These are phyloP conservation scores for Cornus suecica DNA, from an alignment of 148 eudicot species.

Conservation along the genomic window DNA sequence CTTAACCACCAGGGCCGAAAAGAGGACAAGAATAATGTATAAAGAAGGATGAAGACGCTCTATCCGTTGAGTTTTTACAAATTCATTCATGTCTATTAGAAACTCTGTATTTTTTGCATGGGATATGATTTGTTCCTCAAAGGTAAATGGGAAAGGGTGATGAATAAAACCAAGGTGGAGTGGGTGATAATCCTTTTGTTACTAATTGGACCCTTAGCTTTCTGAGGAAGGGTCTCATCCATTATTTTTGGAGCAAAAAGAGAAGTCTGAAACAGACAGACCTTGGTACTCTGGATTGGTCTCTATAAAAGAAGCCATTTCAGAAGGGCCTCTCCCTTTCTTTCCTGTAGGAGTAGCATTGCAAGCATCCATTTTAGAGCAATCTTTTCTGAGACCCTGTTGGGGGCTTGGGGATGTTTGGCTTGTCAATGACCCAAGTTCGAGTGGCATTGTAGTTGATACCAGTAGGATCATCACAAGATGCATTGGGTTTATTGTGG, in stretches of 20 bases:
- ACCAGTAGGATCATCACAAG: constrained; percentile 60
- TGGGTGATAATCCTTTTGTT: too few relatives aligned
- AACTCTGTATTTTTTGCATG: too few relatives aligned
- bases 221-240: constrained; percentile 47
- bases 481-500: constrained; percentile 30
- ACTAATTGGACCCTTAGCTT: constrained; percentile 21
- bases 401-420: constrained; percentile 63
- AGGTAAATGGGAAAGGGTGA: too few relatives aligned
- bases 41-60: too few relatives aligned
- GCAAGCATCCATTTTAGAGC: constrained; percentile 55
- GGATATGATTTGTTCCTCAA: too few relatives aligned
- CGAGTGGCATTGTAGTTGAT: constrained; percentile 50
- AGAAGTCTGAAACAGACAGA: constrained; percentile 39
- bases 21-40: too few relatives aligned
- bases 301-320: constrained; percentile 37
- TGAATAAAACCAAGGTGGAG: too few relatives aligned
- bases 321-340: constrained; percentile 36
- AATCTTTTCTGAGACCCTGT: constrained; percentile 60
- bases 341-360: constrained; percentile 54
- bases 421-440: constrained; percentile 70
- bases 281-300: constrained; percentile 40
- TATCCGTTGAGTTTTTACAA: too few relatives aligned
- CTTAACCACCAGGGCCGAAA: too few relatives aligned
- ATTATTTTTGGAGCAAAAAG: constrained; percentile 57
- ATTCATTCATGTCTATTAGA: too few relatives aligned